Evolutionary conservation across 2,329 filamentous ascomycete genomes (phyloP), one percentile per base, ranked within the genome.

Genomic region (Neurospora crassa): DNA sequence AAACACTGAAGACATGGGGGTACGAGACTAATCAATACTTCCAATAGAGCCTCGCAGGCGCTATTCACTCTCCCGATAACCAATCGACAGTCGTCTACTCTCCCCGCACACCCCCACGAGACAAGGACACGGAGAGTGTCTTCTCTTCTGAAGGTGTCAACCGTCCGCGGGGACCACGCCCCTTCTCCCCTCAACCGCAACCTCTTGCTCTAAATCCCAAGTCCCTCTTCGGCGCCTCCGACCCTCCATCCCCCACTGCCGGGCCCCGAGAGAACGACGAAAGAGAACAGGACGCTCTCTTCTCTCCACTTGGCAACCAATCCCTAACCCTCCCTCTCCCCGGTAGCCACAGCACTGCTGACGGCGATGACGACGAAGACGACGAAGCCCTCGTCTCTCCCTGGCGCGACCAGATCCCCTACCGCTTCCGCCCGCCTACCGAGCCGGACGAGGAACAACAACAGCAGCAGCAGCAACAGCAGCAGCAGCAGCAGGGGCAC

Each of bases 121-220:
- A 78, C 34, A 81, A 79, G 37, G 85, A 88, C 67, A 77, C 79
- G 0, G 84, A 86, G 67, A 87, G 85, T 77, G 83, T 88, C 67
- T 85, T 87, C 74, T 86, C 85, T 12, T 86, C 88, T 67, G 53
- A 63, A 53, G 47, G 20, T 8, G 82, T 86, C 74, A 87, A 86
- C 78, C 82, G 84, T 68, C 82, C 85, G 16, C 81, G 88, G 18
- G 85, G 76, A 18, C 84, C 86, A 20, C 78, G 88, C 41, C 88
- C 88, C 0, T 90, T 90, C 75, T 89, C 87, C 18, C 89, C 89
- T 2, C 86, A 87, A 76, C 88, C 79, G 34, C 74, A 77, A 63
- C 76, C 75, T 29, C 37, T 80, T 41, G 72, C 74, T 11, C 74
- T 81, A 12, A 79, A 79, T 71, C 77, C 79, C 11, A 77, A 79